Evolutionary conservation across 169 alveolate species (phyloP), one percentile per base, ranked within the genome.

Genomic region (Babesia ovata): DNA sequence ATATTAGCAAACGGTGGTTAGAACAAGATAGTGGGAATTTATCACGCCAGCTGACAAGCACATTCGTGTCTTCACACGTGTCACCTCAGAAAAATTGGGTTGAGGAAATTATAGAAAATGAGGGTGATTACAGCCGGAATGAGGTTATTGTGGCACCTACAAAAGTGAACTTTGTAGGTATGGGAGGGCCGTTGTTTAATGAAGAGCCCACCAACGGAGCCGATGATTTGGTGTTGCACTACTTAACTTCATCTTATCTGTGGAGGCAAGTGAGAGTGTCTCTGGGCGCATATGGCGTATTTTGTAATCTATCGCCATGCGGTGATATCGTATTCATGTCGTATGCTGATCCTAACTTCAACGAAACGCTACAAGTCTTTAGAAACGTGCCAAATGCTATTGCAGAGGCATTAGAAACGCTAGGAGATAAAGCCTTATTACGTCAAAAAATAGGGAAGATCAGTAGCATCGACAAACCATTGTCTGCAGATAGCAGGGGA

Each of bases 201-300:
- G 85, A 67, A 63, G 94, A 90, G 49, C 70, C 75, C 42, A 45
- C 84, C 21, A 75, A 61, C 59, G 93, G 93, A 4, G 76, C 88
- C 9, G 85, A 79, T 46, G 66, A 69, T 29, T 83, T 90, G 22
- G 76, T 85, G n/a, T 67, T 86, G 33, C 92, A 87, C 36, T 90
- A 86, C 42, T 29, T 90, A 56, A 54, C 73, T 44, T 63, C 86
- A 50, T 56, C 87, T 10, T 84, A 86, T 66, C 63, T 90, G 61
- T 90, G 91, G 92, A 86, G 79, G 52, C 85, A 76, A 24, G 86
- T 90, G 19, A 79, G 94, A 74, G 86, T 83, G 58, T 46, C 87
- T 6, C 67, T 84, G 63, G 94, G 94, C 1, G 94, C 94, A 0
- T 90, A 90, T 63, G 91, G 92, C 45, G 94, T 86, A 26, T 79